phyloP scores from a whole-genome alignment of 2,329 filamentous ascomycete genomes.

The Ceratocystis huliohia region DNA sequence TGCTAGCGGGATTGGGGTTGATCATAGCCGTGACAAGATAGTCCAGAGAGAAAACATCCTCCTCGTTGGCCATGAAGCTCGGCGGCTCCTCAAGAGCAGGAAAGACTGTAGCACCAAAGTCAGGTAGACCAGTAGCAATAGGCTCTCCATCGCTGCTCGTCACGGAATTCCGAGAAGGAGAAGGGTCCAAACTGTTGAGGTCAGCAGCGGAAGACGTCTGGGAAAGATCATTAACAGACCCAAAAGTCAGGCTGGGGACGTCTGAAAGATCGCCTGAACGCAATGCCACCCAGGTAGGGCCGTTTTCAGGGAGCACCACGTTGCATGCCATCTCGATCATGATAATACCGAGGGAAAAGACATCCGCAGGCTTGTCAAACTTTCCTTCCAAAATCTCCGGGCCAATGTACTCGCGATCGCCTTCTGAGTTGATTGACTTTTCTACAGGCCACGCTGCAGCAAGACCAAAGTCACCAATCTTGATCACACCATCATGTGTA shows the following conservation, averaged over 20 bases:
- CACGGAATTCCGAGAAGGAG: constrained; percentile 11
- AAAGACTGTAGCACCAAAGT: constrained; percentile 36
- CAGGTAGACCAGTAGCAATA: constrained; percentile 15
- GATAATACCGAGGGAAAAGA: constrained; percentile 89
- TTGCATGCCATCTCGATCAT: constrained; percentile 92
- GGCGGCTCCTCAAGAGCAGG: constrained; percentile 52
- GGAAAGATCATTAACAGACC: constrained; percentile 51
- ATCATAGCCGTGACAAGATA: constrained; percentile 82
- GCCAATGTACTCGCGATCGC: constrained; percentile 90
- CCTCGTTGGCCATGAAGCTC: constrained; percentile 72
- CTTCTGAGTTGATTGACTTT: constrained; percentile 72
- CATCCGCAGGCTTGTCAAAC: constrained; percentile 81
- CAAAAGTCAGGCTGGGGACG: constrained; percentile 76
- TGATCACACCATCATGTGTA: constrained; percentile 66
- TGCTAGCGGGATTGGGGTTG: constrained; percentile 54
- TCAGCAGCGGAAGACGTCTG: neutral
- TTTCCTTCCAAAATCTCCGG: constrained; percentile 79
- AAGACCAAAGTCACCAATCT: constrained; percentile 78
- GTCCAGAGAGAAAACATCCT: constrained; percentile 64
- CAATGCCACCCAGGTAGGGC: constrained; percentile 77
- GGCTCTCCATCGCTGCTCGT: neutral
- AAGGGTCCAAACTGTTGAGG: constrained; percentile 5
- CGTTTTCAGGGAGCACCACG: constrained; percentile 85
- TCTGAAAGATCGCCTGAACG: constrained; percentile 81
- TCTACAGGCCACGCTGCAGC: constrained; percentile 67